A percentile compares a stretch with the other conserved stretches of the same genome.
Conservation (phyloP, 2,329 filamentous ascomycete species). For the Colletotrichum salicis region DNA sequence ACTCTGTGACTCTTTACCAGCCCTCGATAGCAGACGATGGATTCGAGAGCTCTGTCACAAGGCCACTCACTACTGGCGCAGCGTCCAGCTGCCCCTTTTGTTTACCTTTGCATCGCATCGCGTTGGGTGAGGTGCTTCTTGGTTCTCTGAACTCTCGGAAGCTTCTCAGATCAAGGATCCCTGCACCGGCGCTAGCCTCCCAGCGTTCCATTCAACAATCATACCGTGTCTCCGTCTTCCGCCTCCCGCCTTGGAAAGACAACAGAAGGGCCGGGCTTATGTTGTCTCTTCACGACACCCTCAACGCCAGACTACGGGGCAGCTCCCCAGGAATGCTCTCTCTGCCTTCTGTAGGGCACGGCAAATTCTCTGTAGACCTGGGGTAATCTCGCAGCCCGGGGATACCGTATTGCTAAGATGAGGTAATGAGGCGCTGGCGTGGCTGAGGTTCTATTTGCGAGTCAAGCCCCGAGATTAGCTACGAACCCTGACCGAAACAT, state of each 20-base stretch:
- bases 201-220: slow-evolving; percentile 7
- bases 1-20: neutral
- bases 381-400: slow-evolving; percentile 10
- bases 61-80: neutral
- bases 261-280: neutral
- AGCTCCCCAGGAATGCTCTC: neutral
- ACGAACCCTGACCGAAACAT: neutral
- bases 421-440: slow-evolving; percentile 27
- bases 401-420: slow-evolving; percentile 22
- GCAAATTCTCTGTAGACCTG: neutral
- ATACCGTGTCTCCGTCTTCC: neutral
- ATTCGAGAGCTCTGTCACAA: slow-evolving; percentile 12
- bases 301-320: neutral
- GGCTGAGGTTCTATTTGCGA: slow-evolving; percentile 28
- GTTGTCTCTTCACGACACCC: neutral
- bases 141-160: neutral
- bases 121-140: neutral
- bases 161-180: neutral
- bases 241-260: neutral
- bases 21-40: neutral
- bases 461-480: slow-evolving; percentile 29
- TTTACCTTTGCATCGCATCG: neutral
- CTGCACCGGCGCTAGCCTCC: slow-evolving; percentile 14
- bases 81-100: slow-evolving; percentile 11
- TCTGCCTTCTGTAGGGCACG: neutral